Base-by-base conservation (phyloP, 441 rosid genomes). In the Melastoma candidum region DNA sequence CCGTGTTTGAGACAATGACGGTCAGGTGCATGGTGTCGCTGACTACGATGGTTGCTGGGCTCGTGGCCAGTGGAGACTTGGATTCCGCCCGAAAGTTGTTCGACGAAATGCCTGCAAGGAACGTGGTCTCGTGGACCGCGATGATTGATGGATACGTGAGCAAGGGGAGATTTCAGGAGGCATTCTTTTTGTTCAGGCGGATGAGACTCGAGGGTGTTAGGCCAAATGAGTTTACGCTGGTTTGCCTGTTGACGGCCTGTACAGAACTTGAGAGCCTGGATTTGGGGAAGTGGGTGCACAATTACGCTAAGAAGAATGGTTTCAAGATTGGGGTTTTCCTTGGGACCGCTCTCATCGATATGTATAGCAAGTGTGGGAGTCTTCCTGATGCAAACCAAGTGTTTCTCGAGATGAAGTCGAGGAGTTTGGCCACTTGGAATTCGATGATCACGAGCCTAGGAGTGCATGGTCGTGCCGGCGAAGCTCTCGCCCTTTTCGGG, bases 311-410 rank as follows among this genome's bases (percentile, higher is more conserved):
- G 32, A 70, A 68, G 58, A 73, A 77, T 12, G 76, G 79, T 6
- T 74, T 75, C 25, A 12, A 53, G 1, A 64, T 77, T 3, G 73
- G 79, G 45, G 68, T 71, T 61, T 80, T 68, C 63, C 73, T 70
- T 47, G 58, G 76, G 60, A 77, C 76, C 0, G 82, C 85, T 53
- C 73, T 80, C 61, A 65, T 77, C 24, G 81, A 80, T 64, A 80
- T 80, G 83, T 77, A 77, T 59, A 77, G 83, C 61, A 80, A 80
- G 72, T 80, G 86, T 57, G 83, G 74, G 22, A 75, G 81, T 67
- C 61, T 80, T 67, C 70, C 57, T 53, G 81, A 77, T 46, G 77
- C 83, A 10, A 71, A 72, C 58, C 46, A 46, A 44, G 83, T 77
- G 9, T 80, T 77, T 66, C 70, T 67, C 47, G 65, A 64, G n/a